phyloP scores from a whole-genome alignment of 495 filamentous ascomycete genomes.

The Pseudomonodictys pantanalensis region DNA sequence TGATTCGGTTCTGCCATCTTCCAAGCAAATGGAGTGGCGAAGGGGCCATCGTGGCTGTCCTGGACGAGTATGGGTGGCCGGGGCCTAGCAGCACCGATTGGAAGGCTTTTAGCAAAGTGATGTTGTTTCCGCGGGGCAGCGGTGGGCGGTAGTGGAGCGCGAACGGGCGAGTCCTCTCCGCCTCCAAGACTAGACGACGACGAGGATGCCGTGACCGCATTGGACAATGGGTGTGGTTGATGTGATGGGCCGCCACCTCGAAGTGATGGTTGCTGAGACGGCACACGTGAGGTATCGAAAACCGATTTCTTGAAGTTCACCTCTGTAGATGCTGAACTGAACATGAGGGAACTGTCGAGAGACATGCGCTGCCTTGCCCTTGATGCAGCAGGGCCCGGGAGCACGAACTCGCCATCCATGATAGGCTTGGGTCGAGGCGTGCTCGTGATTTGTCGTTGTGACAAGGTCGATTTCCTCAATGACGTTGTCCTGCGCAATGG shows the following conservation, averaged over 20 bases:
- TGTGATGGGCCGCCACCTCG: conserved; percentile 21
- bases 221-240: conserved; percentile 78
- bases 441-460: conserved; percentile 60
- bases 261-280: conserved; percentile 40
- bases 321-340: conserved; percentile 55
- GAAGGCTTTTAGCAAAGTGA: conserved; percentile 79
- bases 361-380: conserved; percentile 67
- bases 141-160: conserved; percentile 46
- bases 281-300: conserved; percentile 19
- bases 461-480: conserved; percentile 79
- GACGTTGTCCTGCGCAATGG: conserved; percentile 26
- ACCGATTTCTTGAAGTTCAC: conserved; percentile 49
- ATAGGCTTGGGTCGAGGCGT: conserved; percentile 32
- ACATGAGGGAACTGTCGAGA: conserved; percentile 54
- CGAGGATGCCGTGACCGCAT: conserved; percentile 78
- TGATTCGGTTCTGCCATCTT: conserved; percentile 79
- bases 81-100: conserved; percentile 55
- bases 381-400: conserved; percentile 46
- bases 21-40: conserved; percentile 81
- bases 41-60: conserved; percentile 45
- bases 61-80: conserved; percentile 29
- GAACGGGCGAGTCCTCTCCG: conserved; percentile 69
- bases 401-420: conserved; percentile 49
- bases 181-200: conserved; percentile 72
- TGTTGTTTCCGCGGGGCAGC: conserved; percentile 51